Conservation (phyloP, 139 green algal genomes). For the Diplosphaera chodatii region DNA sequence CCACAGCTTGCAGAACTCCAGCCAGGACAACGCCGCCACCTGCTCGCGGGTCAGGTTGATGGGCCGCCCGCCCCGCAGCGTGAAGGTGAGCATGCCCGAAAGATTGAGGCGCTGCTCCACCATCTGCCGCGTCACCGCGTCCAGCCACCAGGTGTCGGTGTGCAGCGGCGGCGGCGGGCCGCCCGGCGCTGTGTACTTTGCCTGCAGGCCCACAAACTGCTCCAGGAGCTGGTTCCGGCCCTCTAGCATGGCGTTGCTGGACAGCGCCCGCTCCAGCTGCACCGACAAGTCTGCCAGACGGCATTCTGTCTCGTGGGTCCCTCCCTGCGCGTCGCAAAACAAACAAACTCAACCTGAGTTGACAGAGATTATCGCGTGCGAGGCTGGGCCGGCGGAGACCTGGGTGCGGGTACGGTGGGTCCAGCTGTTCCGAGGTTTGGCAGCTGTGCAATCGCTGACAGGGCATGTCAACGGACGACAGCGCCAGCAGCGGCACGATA, state of each 20-base stretch:
- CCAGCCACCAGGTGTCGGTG: background rate
- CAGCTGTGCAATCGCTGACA: no score
- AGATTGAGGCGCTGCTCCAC: background rate
- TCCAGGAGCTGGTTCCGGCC: background rate
- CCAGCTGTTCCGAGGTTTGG: no score
- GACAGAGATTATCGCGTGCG: no score
- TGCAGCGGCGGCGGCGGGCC: background rate
- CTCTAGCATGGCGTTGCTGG: background rate
- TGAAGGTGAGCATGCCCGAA: background rate
- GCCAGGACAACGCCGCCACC: background rate
- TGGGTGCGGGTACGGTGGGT: no score
- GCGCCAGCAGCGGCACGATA: no score
- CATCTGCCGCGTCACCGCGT: background rate
- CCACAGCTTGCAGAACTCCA: conserved; percentile 1
- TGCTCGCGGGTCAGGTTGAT: background rate
- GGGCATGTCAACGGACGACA: no score
- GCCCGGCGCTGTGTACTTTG: background rate
- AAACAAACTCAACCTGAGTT: no score
- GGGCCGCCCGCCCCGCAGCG: background rate
- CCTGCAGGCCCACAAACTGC: background rate
- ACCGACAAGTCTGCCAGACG: background rate
- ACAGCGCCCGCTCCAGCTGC: background rate
- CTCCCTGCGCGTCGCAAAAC: background rate
- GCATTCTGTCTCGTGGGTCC: background rate
- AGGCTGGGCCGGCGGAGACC: no score